These are phyloP conservation scores for Hypoxylon sp. DNA, from an alignment of 2,329 filamentous ascomycete species.

Conservation along the genomic window DNA sequence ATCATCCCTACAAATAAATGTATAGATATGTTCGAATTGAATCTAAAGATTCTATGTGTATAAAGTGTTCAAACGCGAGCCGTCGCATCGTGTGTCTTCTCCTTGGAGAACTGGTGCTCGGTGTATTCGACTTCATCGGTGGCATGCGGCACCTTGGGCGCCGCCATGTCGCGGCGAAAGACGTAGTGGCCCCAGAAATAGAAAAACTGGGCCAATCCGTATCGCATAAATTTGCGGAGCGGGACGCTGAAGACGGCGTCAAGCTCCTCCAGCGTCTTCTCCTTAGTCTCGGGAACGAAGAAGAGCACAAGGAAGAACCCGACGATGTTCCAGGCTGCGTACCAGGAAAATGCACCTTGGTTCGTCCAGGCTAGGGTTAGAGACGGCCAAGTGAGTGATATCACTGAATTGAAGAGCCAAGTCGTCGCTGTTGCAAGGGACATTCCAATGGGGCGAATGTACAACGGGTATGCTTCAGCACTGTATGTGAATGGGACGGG, in stretches of 20 bases:
- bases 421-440: conserved; percentile 68
- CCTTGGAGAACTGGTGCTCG: conserved; percentile 47
- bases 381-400: conserved; percentile 63
- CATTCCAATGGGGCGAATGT: conserved; percentile 74
- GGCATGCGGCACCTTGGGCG: conserved; percentile 48
- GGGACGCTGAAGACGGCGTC: conserved; percentile 58
- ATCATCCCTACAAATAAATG: neutral
- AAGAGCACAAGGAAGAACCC: conserved; percentile 62
- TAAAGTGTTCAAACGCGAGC: conserved; percentile 47
- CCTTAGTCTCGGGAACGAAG: conserved; percentile 62
- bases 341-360: conserved; percentile 65
- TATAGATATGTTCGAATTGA: neutral
- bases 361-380: conserved; percentile 61
- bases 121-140: conserved; percentile 47
- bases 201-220: conserved; percentile 54
- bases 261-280: conserved; percentile 62
- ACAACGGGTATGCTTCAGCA: conserved; percentile 76
- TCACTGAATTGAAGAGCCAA: conserved; percentile 59
- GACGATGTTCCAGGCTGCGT: conserved; percentile 64
- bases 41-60: neutral
- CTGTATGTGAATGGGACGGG: conserved; percentile 77
- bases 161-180: conserved; percentile 49
- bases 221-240: conserved; percentile 53
- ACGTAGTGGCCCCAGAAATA: conserved; percentile 55
- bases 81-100: conserved; percentile 50